Conservation (phyloP, 257 asterid genomes). For the Solanum medicagineum region DNA sequence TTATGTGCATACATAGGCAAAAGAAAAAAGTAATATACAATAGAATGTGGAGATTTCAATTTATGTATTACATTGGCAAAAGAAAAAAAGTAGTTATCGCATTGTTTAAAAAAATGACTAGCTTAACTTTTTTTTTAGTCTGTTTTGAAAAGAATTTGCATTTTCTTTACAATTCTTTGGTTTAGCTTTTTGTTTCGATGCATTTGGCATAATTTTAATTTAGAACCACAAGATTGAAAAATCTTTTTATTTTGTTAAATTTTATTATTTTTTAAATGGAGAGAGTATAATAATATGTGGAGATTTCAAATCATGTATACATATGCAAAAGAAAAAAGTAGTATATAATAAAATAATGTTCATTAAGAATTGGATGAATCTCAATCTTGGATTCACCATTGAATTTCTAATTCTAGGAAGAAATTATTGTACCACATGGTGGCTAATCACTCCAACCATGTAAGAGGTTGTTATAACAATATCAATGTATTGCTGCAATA, state of each 20-base stretch:
- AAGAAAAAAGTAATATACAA: not conserved
- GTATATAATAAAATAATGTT: not conserved
- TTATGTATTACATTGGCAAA: too few species aligned
- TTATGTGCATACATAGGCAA: not conserved
- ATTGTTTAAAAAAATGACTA: too few species aligned
- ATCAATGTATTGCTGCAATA: not conserved
- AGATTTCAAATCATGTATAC: not conserved
- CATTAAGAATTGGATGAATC: not conserved
- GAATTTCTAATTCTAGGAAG: not conserved
- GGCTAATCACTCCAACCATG: not conserved
- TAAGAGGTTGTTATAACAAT: not conserved
- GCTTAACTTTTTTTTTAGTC: too few species aligned
- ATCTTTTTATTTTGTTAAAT: too few species aligned
- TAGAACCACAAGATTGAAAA: too few species aligned
- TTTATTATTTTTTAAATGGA: too few species aligned
- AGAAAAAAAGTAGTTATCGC: too few species aligned
- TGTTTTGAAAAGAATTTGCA: too few species aligned
- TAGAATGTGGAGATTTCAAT: too few species aligned
- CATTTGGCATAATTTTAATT: too few species aligned
- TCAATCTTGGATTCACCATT: not conserved
- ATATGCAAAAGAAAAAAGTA: not conserved
- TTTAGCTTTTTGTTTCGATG: too few species aligned
- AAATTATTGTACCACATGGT: not conserved
- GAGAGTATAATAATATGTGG: not conserved
- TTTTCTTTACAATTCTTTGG: accelerated